phyloP scores from a whole-genome alignment of 1,139 yeast species.

The Suhomyces kunorum region DNA sequence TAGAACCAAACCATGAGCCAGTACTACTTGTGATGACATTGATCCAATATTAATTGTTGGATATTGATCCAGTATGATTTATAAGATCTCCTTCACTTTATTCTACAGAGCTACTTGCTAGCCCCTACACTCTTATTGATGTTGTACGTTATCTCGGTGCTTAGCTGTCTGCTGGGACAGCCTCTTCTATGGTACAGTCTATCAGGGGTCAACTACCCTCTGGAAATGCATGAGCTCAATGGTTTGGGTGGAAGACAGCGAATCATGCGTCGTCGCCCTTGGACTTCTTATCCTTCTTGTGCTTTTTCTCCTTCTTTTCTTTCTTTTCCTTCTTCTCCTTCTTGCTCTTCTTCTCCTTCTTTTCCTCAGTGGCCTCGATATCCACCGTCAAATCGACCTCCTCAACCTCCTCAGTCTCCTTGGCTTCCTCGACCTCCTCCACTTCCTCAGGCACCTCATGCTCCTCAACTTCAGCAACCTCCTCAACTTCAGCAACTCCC shows the following conservation, averaged over 20 bases:
- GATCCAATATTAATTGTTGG: too few relatives aligned
- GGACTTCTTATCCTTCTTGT: slow-evolving; percentile 12
- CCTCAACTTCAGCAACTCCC: slow-evolving; percentile 18
- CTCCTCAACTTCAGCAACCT: slow-evolving; percentile 17
- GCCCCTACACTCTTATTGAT: not conserved
- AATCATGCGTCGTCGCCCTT: slow-evolving; percentile 5
- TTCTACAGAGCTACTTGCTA: too few relatives aligned
- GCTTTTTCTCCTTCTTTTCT: slow-evolving; percentile 30
- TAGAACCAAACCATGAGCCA: too few relatives aligned
- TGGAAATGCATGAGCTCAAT: not conserved
- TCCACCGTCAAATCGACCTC: slow-evolving; percentile 30
- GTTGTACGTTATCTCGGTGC: not conserved
- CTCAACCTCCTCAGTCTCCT: slow-evolving; percentile 30
- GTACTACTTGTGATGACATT: too few relatives aligned
- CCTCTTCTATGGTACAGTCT: slow-evolving; percentile 6
- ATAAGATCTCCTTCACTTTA: too few relatives aligned
- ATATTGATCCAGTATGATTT: too few relatives aligned
- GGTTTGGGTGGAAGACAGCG: not conserved
- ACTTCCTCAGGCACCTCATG: slow-evolving; percentile 23
- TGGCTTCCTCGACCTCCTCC: slow-evolving; percentile 21
- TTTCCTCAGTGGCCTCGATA: slow-evolving; percentile 18
- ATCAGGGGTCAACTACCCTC: not conserved
- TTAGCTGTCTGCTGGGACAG: too few relatives aligned
- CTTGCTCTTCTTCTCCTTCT: slow-evolving; percentile 25
- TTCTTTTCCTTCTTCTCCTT: slow-evolving; percentile 22